Evolutionary conservation across 345 rosid species (phyloP).

Genomic region (Eutrema japonicum): DNA sequence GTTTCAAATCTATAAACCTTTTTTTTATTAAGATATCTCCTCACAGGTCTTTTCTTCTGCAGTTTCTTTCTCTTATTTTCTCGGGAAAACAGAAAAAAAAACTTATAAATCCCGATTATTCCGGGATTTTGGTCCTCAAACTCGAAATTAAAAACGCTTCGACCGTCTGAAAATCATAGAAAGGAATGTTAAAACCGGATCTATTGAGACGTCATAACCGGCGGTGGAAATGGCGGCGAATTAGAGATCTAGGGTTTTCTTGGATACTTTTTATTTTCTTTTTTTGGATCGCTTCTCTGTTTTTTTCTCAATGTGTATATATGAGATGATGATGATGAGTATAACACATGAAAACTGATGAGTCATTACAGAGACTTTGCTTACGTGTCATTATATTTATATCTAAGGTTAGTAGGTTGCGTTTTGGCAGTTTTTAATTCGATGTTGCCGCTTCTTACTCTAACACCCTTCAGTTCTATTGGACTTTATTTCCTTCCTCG

Average conservation of each 20-base stretch:
- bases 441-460: constrained; percentile 35
- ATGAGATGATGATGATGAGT: constrained; percentile 6
- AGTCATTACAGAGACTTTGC: constrained; percentile 33
- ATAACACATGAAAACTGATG: constrained; percentile 39
- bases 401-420: constrained; percentile 34
- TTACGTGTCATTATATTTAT: constrained; percentile 30
- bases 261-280: neutral
- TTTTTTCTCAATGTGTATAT: neutral
- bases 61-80: constrained; percentile 23
- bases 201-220: constrained; percentile 17
- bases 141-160: constrained; percentile 9
- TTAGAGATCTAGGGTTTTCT: constrained; percentile 16
- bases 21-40: neutral
- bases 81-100: neutral
- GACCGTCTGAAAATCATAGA: constrained; percentile 23
- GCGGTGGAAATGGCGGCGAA: constrained; percentile 18
- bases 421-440: constrained; percentile 46
- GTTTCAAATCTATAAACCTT: constrained; percentile 6
- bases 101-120: neutral
- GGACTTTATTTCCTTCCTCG: neutral
- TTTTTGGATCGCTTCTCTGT: neutral
- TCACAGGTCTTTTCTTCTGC: neutral
- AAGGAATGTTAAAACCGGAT: constrained; percentile 8
- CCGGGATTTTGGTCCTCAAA: neutral
- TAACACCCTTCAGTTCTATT: neutral